These are phyloP conservation scores for Huiozyma naganishii DNA, from an alignment of 805 yeast species.

Conservation along the genomic window DNA sequence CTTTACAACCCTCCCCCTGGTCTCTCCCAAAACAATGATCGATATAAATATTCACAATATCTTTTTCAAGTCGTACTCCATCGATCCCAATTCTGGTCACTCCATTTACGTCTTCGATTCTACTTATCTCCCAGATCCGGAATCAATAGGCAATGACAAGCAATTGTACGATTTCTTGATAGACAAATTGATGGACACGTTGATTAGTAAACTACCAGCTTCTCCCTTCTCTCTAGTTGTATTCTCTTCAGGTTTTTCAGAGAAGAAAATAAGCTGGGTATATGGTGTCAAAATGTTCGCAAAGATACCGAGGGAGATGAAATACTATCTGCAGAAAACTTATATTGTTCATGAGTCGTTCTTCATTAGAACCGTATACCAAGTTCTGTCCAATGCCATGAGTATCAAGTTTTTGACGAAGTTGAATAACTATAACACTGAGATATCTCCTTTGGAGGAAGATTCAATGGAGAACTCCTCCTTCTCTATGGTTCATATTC, in stretches of 20 bases:
- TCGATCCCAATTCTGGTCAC: slow-evolving; percentile 54
- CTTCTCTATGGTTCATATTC: slow-evolving; percentile 31
- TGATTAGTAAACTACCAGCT: slow-evolving; percentile 49
- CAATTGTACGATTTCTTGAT: slow-evolving; percentile 30
- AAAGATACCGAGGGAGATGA: slow-evolving; percentile 45
- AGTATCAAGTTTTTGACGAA: slow-evolving; percentile 34
- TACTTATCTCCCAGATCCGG: slow-evolving; percentile 59
- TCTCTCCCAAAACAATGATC: slow-evolving; percentile 9
- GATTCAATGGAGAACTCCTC: slow-evolving; percentile 6
- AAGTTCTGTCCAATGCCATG: slow-evolving; percentile 54
- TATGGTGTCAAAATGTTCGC: slow-evolving; percentile 56
- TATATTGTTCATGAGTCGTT: slow-evolving; percentile 86
- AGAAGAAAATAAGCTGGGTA: slow-evolving; percentile 43
- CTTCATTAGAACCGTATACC: slow-evolving; percentile 71
- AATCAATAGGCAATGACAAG: slow-evolving; percentile 29
- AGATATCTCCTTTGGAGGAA: slow-evolving; percentile 8
- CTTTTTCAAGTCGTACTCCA: slow-evolving; percentile 48
- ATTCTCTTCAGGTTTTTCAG: slow-evolving; percentile 72
- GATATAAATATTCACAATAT: slow-evolving; percentile 31
- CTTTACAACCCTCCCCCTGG: not conserved
- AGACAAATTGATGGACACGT: slow-evolving; percentile 45
- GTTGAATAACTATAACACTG: slow-evolving; percentile 1
- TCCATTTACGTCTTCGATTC: slow-evolving; percentile 81
- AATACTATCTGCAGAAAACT: slow-evolving; percentile 46
- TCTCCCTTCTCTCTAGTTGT: slow-evolving; percentile 57